phyloP scores from a whole-genome alignment of 352 stramenopile species.

The Albugo laibachii region DNA sequence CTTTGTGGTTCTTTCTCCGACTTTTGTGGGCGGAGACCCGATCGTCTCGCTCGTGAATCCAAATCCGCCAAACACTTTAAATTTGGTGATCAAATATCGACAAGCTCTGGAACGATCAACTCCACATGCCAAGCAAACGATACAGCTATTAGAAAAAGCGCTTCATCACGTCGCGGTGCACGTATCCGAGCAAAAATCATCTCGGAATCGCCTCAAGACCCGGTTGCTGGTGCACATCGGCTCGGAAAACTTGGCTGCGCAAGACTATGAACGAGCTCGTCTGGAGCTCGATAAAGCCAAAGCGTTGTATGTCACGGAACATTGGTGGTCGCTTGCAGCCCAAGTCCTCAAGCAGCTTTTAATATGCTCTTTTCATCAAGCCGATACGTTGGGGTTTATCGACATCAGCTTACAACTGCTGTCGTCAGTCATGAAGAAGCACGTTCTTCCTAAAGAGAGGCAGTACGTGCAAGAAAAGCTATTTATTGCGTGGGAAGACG shows the following conservation, averaged over 20 bases:
- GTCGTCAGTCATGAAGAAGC: constrained; percentile 47
- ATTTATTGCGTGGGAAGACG: background rate
- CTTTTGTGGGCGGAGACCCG: constrained; percentile 49
- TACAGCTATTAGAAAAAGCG: constrained; percentile 55
- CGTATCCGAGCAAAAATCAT: constrained; percentile 34
- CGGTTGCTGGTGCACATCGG: constrained; percentile 50
- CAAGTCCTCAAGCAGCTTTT: constrained; percentile 61
- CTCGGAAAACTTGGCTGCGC: constrained; percentile 40
- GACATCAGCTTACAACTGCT: constrained; percentile 63
- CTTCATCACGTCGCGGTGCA: constrained; percentile 54
- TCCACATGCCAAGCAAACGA: constrained; percentile 45
- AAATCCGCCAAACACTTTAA: constrained; percentile 15
- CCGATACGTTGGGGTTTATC: constrained; percentile 47
- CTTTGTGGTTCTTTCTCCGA: constrained; percentile 51
- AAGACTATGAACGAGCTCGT: constrained; percentile 44
- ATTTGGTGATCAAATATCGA: constrained; percentile 33
- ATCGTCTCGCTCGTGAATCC: constrained; percentile 26
- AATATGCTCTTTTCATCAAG: constrained; percentile 49
- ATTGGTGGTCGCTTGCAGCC: constrained; percentile 52
- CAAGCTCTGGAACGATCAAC: constrained; percentile 34
- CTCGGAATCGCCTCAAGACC: constrained; percentile 51
- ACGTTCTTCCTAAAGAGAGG: constrained; percentile 17
- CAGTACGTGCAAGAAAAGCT: constrained; percentile 14
- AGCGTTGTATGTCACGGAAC: constrained; percentile 25
- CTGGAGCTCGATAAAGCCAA: constrained; percentile 54